Conservation (phyloP, 352 stramenopile species). For the Globisporangium paddicum region DNA sequence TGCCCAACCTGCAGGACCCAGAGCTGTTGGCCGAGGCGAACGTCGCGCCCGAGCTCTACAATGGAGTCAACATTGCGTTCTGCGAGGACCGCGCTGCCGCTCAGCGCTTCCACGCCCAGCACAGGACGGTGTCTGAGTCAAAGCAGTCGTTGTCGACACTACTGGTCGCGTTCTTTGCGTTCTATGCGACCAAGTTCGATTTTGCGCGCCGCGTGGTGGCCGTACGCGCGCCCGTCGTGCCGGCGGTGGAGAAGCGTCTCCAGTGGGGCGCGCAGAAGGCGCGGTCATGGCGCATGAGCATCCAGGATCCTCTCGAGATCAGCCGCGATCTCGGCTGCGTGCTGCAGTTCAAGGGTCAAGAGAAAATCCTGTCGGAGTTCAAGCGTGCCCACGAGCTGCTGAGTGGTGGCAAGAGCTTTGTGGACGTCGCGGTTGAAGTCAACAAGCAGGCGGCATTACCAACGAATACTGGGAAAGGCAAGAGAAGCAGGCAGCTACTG, state of each 20-base stretch:
- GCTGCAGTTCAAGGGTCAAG: conserved; percentile 59
- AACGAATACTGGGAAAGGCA: neutral
- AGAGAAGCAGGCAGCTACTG: neutral
- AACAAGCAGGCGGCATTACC: neutral
- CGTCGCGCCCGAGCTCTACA: conserved; percentile 29
- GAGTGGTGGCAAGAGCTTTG: conserved; percentile 43
- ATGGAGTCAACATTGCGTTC: conserved; percentile 73
- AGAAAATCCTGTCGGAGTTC: conserved; percentile 60
- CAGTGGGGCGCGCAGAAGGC: conserved; percentile 45
- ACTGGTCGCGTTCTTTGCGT: conserved; percentile 94
- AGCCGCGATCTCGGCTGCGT: conserved; percentile 77
- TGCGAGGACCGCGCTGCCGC: conserved; percentile 42
- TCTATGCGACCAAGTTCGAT: conserved; percentile 96
- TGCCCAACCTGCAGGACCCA: conserved; percentile 94
- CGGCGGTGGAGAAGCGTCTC: conserved; percentile 23
- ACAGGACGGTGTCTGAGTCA: neutral
- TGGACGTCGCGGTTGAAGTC: conserved; percentile 20
- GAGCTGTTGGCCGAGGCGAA: conserved; percentile 35
- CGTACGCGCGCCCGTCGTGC: conserved; percentile 61
- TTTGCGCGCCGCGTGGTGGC: conserved; percentile 92
- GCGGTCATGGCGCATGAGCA: conserved; percentile 79
- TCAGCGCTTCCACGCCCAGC: conserved; percentile 30
- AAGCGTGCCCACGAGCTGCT: conserved; percentile 53
- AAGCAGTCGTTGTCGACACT: conserved; percentile 62
- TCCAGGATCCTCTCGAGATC: conserved; percentile 81